Conservation (phyloP, 2,329 filamentous ascomycete species). For the Penicillium paneum region DNA sequence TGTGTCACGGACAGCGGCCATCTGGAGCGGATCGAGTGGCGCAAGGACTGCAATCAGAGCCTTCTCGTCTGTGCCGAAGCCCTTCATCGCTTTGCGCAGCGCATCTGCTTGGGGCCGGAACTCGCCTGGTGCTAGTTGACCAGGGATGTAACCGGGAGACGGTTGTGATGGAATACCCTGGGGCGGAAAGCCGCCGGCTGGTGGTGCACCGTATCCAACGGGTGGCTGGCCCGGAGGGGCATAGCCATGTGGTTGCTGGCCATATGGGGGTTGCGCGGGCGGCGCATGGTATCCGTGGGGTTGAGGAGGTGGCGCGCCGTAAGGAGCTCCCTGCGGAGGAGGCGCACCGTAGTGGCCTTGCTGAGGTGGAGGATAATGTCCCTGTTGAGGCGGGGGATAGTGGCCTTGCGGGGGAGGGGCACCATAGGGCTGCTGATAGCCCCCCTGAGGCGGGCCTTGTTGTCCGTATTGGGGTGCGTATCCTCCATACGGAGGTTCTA, state of each 20-base stretch:
- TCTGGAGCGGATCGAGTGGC: conserved; percentile 72
- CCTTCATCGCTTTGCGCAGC: conserved; percentile 83
- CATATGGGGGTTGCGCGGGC: conserved; percentile 36
- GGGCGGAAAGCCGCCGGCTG: conserved; percentile 33
- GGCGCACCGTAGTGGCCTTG: conserved; percentile 18
- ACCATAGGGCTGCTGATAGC: conserved; percentile 21
- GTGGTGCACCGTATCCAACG: conserved; percentile 28
- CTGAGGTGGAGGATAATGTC: conserved; percentile 37
- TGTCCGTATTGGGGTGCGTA: conserved; percentile 29
- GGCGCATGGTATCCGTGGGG: conserved; percentile 17
- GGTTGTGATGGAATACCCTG: conserved; percentile 55
- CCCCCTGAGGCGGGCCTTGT: conserved; percentile 23
- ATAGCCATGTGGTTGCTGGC: conserved; percentile 22
- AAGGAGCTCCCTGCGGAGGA: conserved; percentile 29
- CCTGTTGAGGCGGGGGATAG: conserved; percentile 27
- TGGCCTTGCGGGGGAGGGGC: conserved; percentile 21
- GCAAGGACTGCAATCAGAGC: conserved; percentile 67
- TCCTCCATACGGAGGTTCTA: conserved; percentile 28
- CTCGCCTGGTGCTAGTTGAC: conserved; percentile 65
- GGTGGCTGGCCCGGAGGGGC: conserved; percentile 18
- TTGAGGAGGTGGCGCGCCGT: conserved; percentile 36
- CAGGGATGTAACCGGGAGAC: conserved; percentile 70
- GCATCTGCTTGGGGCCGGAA: conserved; percentile 66
- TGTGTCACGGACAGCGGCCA: conserved; percentile 63
- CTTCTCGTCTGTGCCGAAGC: conserved; percentile 85